A percentile compares a stretch with the other conserved stretches of the same genome.
These are phyloP conservation scores for Polyporus tsugae DNA, from an alignment of 1,284 basidiomycete genomes.

Conservation along the genomic window DNA sequence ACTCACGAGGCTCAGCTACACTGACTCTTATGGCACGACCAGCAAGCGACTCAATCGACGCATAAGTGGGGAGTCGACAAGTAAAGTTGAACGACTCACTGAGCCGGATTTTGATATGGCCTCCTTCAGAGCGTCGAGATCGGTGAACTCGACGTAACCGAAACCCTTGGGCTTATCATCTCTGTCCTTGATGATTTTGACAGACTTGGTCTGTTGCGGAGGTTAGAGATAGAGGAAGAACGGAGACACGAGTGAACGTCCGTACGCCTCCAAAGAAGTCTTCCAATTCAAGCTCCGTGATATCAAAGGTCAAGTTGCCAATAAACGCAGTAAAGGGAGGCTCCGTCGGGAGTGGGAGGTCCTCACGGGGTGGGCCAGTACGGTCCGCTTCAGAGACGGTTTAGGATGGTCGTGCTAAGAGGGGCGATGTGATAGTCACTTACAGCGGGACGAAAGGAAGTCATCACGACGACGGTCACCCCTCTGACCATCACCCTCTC, in stretches of 20 bases:
- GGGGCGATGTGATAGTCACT: slow-evolving; percentile 34
- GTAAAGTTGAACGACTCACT: slow-evolving; percentile 51
- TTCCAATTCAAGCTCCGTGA: slow-evolving; percentile 85
- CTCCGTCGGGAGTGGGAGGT: slow-evolving; percentile 92
- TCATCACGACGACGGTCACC: slow-evolving; percentile 69
- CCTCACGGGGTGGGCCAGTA: slow-evolving; percentile 74
- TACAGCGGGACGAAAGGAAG: slow-evolving; percentile 66
- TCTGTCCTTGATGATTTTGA: slow-evolving; percentile 93
- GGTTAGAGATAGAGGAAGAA: neutral
- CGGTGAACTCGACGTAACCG: slow-evolving; percentile 95
- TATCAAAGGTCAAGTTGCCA: slow-evolving; percentile 95
- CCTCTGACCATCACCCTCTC: slow-evolving; percentile 62
- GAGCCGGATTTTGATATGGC: slow-evolving; percentile 74
- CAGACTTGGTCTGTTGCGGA: slow-evolving; percentile 70
- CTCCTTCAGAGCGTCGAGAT: slow-evolving; percentile 84
- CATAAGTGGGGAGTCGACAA: slow-evolving; percentile 15
- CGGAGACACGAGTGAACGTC: slow-evolving; percentile 17
- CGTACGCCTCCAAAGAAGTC: slow-evolving; percentile 80
- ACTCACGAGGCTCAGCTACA: slow-evolving; percentile 95
- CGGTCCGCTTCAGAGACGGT: slow-evolving; percentile 62
- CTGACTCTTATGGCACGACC: slow-evolving; percentile 89
- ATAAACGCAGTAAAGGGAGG: slow-evolving; percentile 97
- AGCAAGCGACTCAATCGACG: slow-evolving; percentile 63
- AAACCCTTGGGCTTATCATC: slow-evolving; percentile 97
- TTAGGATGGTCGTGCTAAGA: slow-evolving; percentile 9